Evolutionary conservation across 1,284 basidiomycete species (phyloP).

Genomic region (Violaceomyces palustris): DNA sequence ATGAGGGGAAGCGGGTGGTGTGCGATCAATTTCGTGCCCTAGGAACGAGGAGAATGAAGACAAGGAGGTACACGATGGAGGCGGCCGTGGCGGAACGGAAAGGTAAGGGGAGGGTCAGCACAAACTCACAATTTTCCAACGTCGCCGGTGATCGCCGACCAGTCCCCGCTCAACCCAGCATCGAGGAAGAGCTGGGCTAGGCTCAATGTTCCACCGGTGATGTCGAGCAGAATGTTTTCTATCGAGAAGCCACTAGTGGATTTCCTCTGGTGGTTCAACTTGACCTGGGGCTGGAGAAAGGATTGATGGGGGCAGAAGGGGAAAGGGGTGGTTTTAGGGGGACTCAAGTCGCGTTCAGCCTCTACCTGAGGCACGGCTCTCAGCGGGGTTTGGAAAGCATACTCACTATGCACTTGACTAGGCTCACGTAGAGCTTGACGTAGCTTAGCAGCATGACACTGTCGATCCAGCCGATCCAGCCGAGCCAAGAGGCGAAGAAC

Average conservation of each 20-base stretch:
- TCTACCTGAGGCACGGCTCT: too few relatives aligned
- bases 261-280: constrained; percentile 50
- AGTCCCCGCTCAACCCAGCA: constrained; percentile 38
- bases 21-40: too few relatives aligned
- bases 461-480: constrained; percentile 15
- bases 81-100: not conserved
- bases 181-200: constrained; percentile 47
- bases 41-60: too few relatives aligned
- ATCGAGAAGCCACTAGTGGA: constrained; percentile 54
- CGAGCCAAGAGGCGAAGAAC: not conserved
- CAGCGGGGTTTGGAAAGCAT: too few relatives aligned
- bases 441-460: constrained; percentile 39
- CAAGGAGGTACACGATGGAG: too few relatives aligned
- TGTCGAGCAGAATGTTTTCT: constrained; percentile 53
- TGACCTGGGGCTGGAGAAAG: constrained; percentile 33
- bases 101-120: not conserved
- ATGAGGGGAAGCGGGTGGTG: not conserved
- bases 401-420: constrained; percentile 49
- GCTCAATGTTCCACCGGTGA: constrained; percentile 50
- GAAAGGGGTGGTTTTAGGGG: constrained; percentile 4
- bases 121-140: constrained; percentile 46
- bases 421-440: constrained; percentile 53
- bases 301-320: constrained; percentile 1
- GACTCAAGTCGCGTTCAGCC: too few relatives aligned
- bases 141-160: constrained; percentile 44